Evolutionary conservation across 2,329 filamentous ascomycete genomes (phyloP).

Genomic region (Epichloe sylvatica): DNA sequence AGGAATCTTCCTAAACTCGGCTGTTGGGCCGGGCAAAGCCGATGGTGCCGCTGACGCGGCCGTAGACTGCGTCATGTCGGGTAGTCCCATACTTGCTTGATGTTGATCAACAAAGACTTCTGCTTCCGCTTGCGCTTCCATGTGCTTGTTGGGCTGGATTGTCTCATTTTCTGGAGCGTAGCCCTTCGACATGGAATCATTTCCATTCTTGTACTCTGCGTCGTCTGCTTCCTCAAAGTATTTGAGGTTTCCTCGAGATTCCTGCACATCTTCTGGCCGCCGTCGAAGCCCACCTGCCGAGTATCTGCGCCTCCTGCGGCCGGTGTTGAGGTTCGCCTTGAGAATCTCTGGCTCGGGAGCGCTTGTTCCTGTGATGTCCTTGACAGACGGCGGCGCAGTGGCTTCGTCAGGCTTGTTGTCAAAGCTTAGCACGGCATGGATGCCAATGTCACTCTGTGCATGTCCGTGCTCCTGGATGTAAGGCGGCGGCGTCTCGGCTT

Average conservation of each 20-base stretch:
- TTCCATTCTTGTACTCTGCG: slow-evolving; percentile 47
- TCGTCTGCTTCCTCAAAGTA: slow-evolving; percentile 86
- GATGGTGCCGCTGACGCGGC: slow-evolving; percentile 16
- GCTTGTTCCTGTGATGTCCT: slow-evolving; percentile 49
- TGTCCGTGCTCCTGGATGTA: slow-evolving; percentile 1
- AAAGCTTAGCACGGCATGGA: slow-evolving; percentile 13
- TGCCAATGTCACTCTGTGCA: slow-evolving; percentile 19
- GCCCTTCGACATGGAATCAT: background rate
- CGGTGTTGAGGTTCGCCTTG: slow-evolving; percentile 24
- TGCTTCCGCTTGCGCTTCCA: background rate
- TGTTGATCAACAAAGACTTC: background rate
- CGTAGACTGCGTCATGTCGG: slow-evolving; percentile 10
- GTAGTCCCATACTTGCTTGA: background rate
- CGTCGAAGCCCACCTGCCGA: slow-evolving; percentile 72
- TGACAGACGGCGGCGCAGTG: slow-evolving; percentile 23
- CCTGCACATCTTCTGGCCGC: slow-evolving; percentile 57
- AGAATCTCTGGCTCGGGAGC: slow-evolving; percentile 46
- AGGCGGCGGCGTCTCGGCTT: background rate
- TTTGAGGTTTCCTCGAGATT: slow-evolving; percentile 63
- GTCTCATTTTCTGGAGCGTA: background rate
- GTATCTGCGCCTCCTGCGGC: slow-evolving; percentile 55
- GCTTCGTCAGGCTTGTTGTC: slow-evolving; percentile 23
- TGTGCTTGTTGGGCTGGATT: background rate
- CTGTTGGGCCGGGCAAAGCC: slow-evolving; percentile 23
- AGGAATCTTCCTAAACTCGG: slow-evolving; percentile 29